Conservation (phyloP, 129 eudicot species). For the Ambrosia artemisiifolia region DNA sequence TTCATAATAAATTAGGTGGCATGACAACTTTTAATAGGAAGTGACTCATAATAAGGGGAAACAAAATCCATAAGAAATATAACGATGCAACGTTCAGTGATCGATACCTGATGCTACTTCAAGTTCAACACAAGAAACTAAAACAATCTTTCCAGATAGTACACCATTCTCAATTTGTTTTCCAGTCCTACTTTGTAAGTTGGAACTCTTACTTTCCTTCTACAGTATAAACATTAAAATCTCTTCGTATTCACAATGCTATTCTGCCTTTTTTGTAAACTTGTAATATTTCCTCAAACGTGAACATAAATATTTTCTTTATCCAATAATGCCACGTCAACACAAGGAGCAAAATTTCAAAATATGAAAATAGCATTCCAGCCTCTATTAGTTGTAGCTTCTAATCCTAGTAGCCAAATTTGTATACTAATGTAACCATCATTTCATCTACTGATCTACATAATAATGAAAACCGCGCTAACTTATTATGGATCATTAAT, state of each 20-base stretch:
- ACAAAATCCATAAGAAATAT: background rate
- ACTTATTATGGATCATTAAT: too few species aligned
- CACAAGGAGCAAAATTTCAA: background rate
- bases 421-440: background rate
- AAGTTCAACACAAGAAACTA: slow-evolving; percentile 1
- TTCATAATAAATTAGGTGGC: background rate
- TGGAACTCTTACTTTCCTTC: background rate
- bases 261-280: background rate
- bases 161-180: background rate
- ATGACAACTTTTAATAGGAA: background rate
- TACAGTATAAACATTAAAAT: background rate
- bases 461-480: too few species aligned
- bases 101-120: background rate
- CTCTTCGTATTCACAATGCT: background rate
- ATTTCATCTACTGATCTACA: background rate
- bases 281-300: background rate
- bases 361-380: background rate
- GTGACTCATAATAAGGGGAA: background rate
- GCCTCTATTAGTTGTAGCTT: background rate
- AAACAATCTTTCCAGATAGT: background rate
- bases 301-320: background rate
- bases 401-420: background rate
- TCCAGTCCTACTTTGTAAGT: background rate
- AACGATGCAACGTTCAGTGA: background rate
- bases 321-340: background rate